Evolutionary conservation across 2,329 filamentous ascomycete genomes (phyloP), one percentile per base, ranked within the genome.

Genomic region (Zymoseptoria tritici): DNA sequence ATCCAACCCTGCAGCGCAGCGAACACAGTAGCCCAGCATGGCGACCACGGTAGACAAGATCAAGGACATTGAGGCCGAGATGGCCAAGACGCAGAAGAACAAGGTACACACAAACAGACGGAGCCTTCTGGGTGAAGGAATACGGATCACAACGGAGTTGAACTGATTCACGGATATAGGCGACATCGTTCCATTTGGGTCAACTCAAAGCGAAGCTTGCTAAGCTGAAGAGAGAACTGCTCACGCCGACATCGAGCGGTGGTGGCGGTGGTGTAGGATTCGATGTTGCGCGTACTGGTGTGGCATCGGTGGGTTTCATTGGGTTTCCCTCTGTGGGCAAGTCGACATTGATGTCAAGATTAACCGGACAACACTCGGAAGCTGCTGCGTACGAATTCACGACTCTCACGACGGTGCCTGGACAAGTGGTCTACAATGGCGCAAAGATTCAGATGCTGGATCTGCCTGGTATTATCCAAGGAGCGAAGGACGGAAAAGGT

Each of bases 1-100:
- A 16, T 7, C 16, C 3, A n/a, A 16, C 36, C 13, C 13, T n/a
- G 13, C 36, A 46, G 36, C 36, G 36, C 36, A 46, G 36, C 36
- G 11, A 46, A 11, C 36, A 11, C 11, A 46, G 36, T 46, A 46
- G 36, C 13, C 36, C 36, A 46, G 36, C 36, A 97, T 97, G 94
- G 83, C 93, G 83, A 97, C 93, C 62, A 97, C 93, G 50, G 91
- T 97, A 75, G 93, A 97, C 72, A 97, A 97, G 88, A 97, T 97
- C 83, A 96, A 96, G 78, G 90, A 93, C 72, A 90, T 97, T 77
- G 93, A 97, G 89, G 79, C 88, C 80, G 93, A 97, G 87, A 97
- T 97, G 93, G 90, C 91, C 80, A 85, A 85, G 79, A 97, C 92
- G 72, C 92, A 97, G 77, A 97, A 97, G 81, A 97, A 97, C 78